Evolutionary conservation across 257 asterid species (phyloP), one percentile per base, ranked within the genome.

Genomic region (Solanum arcanum): DNA sequence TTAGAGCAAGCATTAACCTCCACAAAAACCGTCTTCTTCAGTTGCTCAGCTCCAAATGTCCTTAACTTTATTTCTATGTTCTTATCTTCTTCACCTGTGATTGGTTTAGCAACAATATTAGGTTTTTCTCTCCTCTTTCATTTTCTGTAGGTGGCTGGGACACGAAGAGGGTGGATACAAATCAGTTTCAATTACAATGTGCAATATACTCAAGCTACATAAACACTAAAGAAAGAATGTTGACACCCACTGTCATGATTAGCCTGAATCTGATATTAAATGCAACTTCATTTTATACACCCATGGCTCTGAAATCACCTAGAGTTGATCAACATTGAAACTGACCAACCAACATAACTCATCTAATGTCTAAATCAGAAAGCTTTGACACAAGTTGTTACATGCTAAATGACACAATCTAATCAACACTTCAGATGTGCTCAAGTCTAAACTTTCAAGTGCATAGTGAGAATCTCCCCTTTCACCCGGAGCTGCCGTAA

Each of bases 1-100:
- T 98, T 96, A 69, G 94, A 92, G 93, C 99, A 96, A 80, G 98
- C 98, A 86, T 94, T 96, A 49, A 96, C 98, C 88, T 94, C 93
- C 89, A 96, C 92, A 76, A 89, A 94, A 31, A 96, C 92, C 68
- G 93, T 95, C 89, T 89, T 90, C 85, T 88, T 90, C 60, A 86
- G 95, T 70, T 91, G 90, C 87, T 92, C 94, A 3, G 89, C 69
- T 83, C 96, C 98, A 87, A 93, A 96, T 20, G 97, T 95, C 90
- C 89, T 91, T 85, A 96, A 88, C 89, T 92, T 90, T 87, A 96
- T 90, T 90, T 96, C 99, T 77, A 95, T 89, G 74, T 95, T 93
- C 91, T 92, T 94, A 72, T 96, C 98, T 90, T 96, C 99, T 89
- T 92, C 97, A 87, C 99, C 98, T 95, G 94, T 92, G 82, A 86